Evolutionary conservation across 2,329 filamentous ascomycete genomes (phyloP).

Genomic region (Alternaria ethzedia): DNA sequence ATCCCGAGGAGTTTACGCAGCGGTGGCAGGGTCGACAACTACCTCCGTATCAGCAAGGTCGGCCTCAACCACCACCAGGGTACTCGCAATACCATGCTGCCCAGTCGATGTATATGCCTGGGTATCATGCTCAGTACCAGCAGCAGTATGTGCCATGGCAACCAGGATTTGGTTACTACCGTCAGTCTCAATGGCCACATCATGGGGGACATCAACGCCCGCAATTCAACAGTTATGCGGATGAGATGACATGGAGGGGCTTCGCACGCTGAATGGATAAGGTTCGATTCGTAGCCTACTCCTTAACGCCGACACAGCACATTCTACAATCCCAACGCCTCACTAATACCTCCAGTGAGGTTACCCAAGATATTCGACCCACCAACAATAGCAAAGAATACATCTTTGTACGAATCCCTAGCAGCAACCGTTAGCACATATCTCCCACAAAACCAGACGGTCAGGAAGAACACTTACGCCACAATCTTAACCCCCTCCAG

Average conservation of each 20-base stretch:
- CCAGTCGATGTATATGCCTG: background rate
- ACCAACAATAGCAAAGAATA: constrained; percentile 12
- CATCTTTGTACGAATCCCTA: constrained; percentile 24
- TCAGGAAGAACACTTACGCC: constrained; percentile 1
- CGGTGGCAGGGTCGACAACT: background rate
- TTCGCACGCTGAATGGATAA: background rate
- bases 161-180: background rate
- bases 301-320: background rate
- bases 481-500: constrained; percentile 11
- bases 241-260: background rate
- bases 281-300: background rate
- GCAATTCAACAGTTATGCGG: background rate
- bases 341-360: constrained; percentile 21
- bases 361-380: constrained; percentile 17
- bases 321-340: constrained; percentile 5
- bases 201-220: background rate
- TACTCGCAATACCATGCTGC: background rate
- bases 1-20: background rate
- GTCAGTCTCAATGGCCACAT: background rate
- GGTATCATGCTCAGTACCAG: background rate
- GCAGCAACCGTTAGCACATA: background rate
- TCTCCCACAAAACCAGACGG: background rate
- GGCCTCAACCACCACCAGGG: background rate
- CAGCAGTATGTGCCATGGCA: background rate
- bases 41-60: background rate